phyloP scores from a whole-genome alignment of 768 basidiomycete genomes.

The Calocybe indica region DNA sequence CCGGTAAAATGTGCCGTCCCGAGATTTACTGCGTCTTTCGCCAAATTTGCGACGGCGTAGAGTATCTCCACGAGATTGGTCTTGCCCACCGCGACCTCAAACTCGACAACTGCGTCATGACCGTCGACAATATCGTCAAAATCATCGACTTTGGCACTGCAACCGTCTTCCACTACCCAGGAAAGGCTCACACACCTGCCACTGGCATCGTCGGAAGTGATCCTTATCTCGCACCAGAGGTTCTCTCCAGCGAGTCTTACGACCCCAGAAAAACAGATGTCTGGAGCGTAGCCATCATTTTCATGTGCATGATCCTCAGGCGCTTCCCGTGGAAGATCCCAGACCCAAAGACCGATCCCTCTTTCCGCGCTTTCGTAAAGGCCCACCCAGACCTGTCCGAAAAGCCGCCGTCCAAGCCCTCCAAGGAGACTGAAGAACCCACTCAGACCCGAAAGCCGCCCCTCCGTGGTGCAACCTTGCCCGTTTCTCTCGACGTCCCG shows the following conservation, averaged over 20 bases:
- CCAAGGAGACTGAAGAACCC: conserved; percentile 12
- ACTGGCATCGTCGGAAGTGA: conserved; percentile 95
- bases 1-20: conserved; percentile 95
- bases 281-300: conserved; percentile 97
- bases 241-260: conserved; percentile 72
- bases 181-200: conserved; percentile 73
- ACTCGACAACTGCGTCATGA: conserved; percentile 99
- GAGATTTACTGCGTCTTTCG: conserved; percentile 99
- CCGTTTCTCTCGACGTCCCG: conserved; percentile 18
- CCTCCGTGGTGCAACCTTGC: conserved; percentile 31
- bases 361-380: conserved; percentile 86
- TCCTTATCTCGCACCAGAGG: conserved; percentile 97
- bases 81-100: conserved; percentile 98
- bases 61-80: conserved; percentile 96
- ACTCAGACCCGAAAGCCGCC: conserved; percentile 17
- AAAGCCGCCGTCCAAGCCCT: conserved; percentile 35
- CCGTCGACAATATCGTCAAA: conserved; percentile 89
- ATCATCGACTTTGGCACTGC: conserved; percentile 99
- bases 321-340: conserved; percentile 99
- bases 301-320: conserved; percentile 97
- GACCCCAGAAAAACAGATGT: conserved; percentile 98
- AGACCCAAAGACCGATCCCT: conserved; percentile 87
- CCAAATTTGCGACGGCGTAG: conserved; percentile 96
- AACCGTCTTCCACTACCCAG: conserved; percentile 99
- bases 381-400: conserved; percentile 83